These are phyloP conservation scores for Kalaharituber pfeilii DNA, from an alignment of 2,329 filamentous ascomycete genomes.

Conservation along the genomic window DNA sequence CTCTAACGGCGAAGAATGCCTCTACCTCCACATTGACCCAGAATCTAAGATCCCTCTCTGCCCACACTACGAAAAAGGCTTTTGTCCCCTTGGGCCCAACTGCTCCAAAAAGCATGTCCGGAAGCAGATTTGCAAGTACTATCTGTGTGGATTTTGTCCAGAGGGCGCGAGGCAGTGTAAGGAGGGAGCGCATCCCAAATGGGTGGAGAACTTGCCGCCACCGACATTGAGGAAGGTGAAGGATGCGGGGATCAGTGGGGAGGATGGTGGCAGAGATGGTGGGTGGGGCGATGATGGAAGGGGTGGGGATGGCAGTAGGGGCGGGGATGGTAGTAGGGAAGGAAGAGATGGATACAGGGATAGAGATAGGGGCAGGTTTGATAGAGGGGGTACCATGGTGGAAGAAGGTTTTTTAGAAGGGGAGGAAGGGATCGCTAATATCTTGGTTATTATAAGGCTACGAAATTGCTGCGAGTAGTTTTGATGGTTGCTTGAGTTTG, in stretches of 20 bases:
- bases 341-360: neutral
- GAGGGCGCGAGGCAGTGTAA: slow-evolving; percentile 56
- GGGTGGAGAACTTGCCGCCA: slow-evolving; percentile 44
- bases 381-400: slow-evolving; percentile 2
- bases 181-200: slow-evolving; percentile 66
- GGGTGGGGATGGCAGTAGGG: slow-evolving; percentile 29
- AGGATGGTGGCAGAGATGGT: neutral
- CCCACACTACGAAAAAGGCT: slow-evolving; percentile 84
- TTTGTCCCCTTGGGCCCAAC: slow-evolving; percentile 74
- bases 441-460: too few relatives aligned
- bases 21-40: slow-evolving; percentile 80
- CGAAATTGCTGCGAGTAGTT: too few relatives aligned
- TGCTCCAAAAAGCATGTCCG: slow-evolving; percentile 84
- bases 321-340: slow-evolving; percentile 32
- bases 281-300: neutral
- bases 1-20: slow-evolving; percentile 88
- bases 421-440: too few relatives aligned
- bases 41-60: slow-evolving; percentile 62
- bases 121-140: slow-evolving; percentile 63
- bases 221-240: slow-evolving; percentile 54
- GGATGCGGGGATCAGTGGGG: slow-evolving; percentile 21
- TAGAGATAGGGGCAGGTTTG: neutral
- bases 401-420: neutral
- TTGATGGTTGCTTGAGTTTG: too few relatives aligned
- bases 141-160: slow-evolving; percentile 87